phyloP scores from a whole-genome alignment of 805 yeast species.

The Maudiozyma saulgeensis region DNA sequence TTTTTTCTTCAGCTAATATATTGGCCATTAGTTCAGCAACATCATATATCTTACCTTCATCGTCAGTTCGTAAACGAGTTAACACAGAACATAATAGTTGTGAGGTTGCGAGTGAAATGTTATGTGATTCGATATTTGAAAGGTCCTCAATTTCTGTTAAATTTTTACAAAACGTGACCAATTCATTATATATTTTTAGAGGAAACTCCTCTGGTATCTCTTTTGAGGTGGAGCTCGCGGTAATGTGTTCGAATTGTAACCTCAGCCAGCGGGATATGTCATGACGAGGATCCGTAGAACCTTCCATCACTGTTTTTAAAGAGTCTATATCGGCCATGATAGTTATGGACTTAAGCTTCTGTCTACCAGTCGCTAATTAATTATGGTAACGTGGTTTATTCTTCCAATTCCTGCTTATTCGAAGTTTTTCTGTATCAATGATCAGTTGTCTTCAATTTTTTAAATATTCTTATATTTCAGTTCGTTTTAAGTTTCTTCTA shows the following conservation, averaged over 20 bases:
- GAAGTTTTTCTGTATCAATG: too few species aligned
- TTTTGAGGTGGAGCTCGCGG: not conserved
- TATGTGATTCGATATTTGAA: constrained; percentile 15
- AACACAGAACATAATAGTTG: constrained; percentile 15
- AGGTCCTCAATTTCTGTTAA: constrained; percentile 8
- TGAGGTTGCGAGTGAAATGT: constrained; percentile 13
- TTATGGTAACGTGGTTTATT: too few species aligned
- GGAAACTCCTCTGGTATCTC: not conserved
- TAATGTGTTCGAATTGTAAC: constrained; percentile 8
- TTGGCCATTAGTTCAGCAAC: constrained; percentile 19
- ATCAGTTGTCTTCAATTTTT: too few species aligned
- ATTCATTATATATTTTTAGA: constrained; percentile 6
- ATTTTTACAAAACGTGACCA: constrained; percentile 9
- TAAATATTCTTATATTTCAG: too few species aligned
- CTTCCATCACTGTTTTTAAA: constrained; percentile 1
- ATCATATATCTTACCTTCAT: constrained; percentile 22
- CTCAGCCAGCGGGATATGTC: constrained; percentile 19
- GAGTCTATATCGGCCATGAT: not conserved
- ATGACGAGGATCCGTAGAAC: constrained; percentile 14
- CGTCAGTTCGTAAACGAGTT: constrained; percentile 6
- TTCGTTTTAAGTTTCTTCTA: too few species aligned
- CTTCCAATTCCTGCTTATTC: too few species aligned
- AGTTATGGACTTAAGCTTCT: too few species aligned
- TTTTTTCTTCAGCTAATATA: constrained; percentile 23
- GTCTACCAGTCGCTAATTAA: too few species aligned